Conservation (phyloP, 176 grass and related monocot species). For the Leersia perrieri region DNA sequence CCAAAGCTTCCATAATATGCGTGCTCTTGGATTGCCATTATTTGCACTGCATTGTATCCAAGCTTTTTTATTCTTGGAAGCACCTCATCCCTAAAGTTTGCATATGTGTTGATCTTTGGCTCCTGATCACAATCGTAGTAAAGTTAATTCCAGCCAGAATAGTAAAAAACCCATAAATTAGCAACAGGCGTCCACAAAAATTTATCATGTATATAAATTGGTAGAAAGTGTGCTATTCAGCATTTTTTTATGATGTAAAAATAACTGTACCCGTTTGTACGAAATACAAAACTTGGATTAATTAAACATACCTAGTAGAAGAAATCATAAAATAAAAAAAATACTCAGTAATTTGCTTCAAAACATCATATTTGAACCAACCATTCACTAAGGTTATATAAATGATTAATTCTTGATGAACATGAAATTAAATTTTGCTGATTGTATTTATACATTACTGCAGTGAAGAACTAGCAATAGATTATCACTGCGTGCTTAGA, state of each 20-base stretch:
- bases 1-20: conserved; percentile 98
- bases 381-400: neutral
- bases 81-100: conserved; percentile 91
- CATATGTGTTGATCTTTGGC: conserved; percentile 88
- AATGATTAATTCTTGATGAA: neutral
- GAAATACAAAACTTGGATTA: neutral
- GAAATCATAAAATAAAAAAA: neutral
- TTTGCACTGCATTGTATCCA: conserved; percentile 98
- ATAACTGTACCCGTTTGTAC: neutral
- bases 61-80: conserved; percentile 95
- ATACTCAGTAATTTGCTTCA: neutral
- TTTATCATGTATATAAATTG: neutral
- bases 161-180: conserved; percentile 12
- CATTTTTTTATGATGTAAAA: neutral
- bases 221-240: neutral
- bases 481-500: neutral
- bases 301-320: neutral
- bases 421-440: no score
- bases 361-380: neutral
- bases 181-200: neutral
- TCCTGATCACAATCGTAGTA: conserved; percentile 53
- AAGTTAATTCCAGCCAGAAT: neutral
- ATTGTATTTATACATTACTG: no score
- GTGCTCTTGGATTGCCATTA: conserved; percentile 99
- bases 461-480: no score